phyloP scores from a whole-genome alignment of 2,329 filamentous ascomycete species.

The Clarireedia hainanense region DNA sequence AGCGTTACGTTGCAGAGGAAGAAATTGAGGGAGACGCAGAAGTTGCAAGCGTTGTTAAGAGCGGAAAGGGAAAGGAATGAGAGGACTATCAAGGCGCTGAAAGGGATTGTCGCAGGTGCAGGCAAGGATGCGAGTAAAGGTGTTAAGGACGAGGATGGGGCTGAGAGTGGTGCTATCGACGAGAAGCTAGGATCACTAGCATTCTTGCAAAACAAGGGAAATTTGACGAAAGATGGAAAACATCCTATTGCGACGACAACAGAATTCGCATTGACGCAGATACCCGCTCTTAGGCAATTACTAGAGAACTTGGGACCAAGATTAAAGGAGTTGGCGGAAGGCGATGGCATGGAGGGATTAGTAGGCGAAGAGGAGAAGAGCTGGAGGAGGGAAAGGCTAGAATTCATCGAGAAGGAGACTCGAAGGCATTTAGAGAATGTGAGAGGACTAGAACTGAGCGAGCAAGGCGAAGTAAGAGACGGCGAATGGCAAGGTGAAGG shows the following conservation, averaged over 20 bases:
- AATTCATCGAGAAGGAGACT: slow-evolving; percentile 79
- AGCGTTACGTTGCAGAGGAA: slow-evolving; percentile 64
- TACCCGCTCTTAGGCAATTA: slow-evolving; percentile 68
- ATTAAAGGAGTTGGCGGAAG: slow-evolving; percentile 39
- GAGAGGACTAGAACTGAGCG: slow-evolving; percentile 57
- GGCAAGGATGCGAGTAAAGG: background rate
- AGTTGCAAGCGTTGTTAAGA: slow-evolving; percentile 61
- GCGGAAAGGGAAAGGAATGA: slow-evolving; percentile 67
- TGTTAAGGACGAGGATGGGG: slow-evolving; percentile 15
- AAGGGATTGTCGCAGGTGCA: slow-evolving; percentile 41
- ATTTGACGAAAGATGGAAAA: slow-evolving; percentile 42
- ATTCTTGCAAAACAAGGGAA: slow-evolving; percentile 50
- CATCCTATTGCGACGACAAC: slow-evolving; percentile 62
- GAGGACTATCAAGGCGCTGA: slow-evolving; percentile 57
- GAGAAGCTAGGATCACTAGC: slow-evolving; percentile 32
- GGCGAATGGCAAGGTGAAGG: slow-evolving; percentile 56
- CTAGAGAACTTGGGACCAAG: slow-evolving; percentile 61
- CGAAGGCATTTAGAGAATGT: slow-evolving; percentile 66
- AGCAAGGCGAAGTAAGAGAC: slow-evolving; percentile 53
- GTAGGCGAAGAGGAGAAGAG: slow-evolving; percentile 38
- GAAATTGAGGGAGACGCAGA: slow-evolving; percentile 70
- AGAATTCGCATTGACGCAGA: slow-evolving; percentile 72
- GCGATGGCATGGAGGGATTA: slow-evolving; percentile 31
- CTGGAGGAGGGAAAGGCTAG: slow-evolving; percentile 62
- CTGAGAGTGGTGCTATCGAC: background rate